phyloP scores from a whole-genome alignment of 2,329 filamentous ascomycete genomes.

The Sporothrix humicola region DNA sequence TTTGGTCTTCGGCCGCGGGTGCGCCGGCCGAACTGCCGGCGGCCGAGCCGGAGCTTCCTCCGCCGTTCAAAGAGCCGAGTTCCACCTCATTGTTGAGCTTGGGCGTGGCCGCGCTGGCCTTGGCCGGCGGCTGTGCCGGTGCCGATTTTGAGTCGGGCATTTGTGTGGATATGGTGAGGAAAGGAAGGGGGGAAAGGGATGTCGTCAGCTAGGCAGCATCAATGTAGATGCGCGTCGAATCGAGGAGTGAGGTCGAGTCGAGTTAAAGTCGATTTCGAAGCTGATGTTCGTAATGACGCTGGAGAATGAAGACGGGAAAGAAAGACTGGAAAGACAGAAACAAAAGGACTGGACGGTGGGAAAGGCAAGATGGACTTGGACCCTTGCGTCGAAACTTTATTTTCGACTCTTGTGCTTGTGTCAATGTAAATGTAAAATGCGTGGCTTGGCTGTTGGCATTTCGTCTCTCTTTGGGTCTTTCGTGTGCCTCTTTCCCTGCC shows the following conservation, averaged over 20 bases:
- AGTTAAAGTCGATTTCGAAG: not conserved
- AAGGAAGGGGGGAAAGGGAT: not conserved
- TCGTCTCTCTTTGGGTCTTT: not conserved
- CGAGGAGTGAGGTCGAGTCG: not conserved
- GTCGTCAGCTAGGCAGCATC: slow-evolving; percentile 10
- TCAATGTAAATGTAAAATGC: no score
- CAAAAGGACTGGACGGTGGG: not conserved
- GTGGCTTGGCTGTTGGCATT: slow-evolving; percentile 7
- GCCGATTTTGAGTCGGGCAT: slow-evolving; percentile 43
- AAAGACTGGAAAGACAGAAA: not conserved
- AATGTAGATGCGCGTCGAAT: not conserved
- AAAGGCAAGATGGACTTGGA: not conserved
- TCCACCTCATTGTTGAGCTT: slow-evolving; percentile 63
- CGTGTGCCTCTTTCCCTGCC: not conserved
- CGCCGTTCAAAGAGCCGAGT: slow-evolving; percentile 54
- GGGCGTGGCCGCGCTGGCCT: slow-evolving; percentile 58
- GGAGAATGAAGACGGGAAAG: not conserved
- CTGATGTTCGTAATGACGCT: not conserved
- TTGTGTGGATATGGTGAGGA: slow-evolving; percentile 1
- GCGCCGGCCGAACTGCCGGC: not conserved
- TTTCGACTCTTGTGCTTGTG: not conserved
- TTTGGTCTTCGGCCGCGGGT: slow-evolving; percentile 46
- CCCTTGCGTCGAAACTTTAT: not conserved
- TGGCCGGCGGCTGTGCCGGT: slow-evolving; percentile 61
- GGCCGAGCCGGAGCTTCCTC: slow-evolving; percentile 34